Conservation (phyloP, 306 rosid species). For the Malus asiatica region DNA sequence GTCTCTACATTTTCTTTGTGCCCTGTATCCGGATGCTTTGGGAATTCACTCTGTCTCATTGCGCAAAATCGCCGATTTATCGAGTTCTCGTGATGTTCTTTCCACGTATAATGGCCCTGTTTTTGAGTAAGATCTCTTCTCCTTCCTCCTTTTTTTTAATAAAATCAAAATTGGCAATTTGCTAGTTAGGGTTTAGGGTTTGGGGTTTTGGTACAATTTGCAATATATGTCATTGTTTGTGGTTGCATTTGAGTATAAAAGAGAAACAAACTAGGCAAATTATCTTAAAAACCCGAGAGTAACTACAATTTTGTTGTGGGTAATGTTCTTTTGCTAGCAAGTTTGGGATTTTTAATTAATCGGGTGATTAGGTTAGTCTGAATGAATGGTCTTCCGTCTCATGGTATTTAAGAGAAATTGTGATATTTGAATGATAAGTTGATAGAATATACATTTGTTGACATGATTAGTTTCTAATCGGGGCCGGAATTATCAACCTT, state of each 20-base stretch:
- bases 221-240: neutral
- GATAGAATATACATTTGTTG: neutral
- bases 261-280: neutral
- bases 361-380: too few species aligned
- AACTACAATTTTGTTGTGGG: neutral
- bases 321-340: neutral
- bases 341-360: neutral
- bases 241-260: neutral
- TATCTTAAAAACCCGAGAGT: neutral
- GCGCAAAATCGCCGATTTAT: conserved; percentile 41
- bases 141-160: neutral
- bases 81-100: conserved; percentile 28
- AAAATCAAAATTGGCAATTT: too few species aligned
- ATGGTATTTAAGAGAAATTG: neutral
- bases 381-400: neutral
- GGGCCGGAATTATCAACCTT: neutral
- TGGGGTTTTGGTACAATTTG: neutral
- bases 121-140: conserved; percentile 49
- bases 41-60: conserved; percentile 89
- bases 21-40: conserved; percentile 72
- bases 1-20: conserved; percentile 65
- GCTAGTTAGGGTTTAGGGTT: neutral
- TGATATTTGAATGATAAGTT: neutral
- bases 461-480: neutral
- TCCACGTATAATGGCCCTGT: conserved; percentile 56